phyloP scores from a whole-genome alignment of 768 basidiomycete genomes.

The Suillus americanus region DNA sequence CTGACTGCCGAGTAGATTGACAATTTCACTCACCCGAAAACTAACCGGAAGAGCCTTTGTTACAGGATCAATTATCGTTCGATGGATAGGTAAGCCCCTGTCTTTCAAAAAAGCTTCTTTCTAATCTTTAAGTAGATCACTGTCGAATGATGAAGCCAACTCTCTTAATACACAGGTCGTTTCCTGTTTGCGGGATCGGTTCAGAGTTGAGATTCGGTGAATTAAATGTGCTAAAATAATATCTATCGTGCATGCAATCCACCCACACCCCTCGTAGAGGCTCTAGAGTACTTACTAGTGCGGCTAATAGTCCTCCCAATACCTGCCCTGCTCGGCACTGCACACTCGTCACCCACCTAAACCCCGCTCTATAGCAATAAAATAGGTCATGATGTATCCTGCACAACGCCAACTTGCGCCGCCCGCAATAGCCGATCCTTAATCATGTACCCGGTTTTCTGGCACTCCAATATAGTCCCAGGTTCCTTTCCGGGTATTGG shows the following conservation, averaged over 20 bases:
- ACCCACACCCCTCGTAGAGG: conserved; percentile 22
- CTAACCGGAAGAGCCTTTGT: conserved; percentile 73
- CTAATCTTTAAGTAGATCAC: conserved; percentile 48
- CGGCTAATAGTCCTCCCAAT: conserved; percentile 15
- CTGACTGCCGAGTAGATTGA: conserved; percentile 67
- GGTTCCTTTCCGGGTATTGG: conserved; percentile 88
- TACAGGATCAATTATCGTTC: conserved; percentile 94
- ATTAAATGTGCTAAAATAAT: conserved; percentile 42
- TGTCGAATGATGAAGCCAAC: conserved; percentile 90
- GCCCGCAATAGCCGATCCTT: conserved; percentile 92
- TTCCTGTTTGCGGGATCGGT: conserved; percentile 52
- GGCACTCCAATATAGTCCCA: conserved; percentile 87
- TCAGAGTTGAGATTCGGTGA: conserved; percentile 87
- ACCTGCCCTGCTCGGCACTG: conserved; percentile 4
- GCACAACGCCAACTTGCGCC: conserved; percentile 95
- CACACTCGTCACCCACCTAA: neutral
- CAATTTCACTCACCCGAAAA: conserved; percentile 87
- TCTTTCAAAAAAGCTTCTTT: conserved; percentile 4
- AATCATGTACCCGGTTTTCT: conserved; percentile 90
- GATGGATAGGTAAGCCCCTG: conserved; percentile 77
- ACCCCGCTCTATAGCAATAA: neutral
- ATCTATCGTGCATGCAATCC: conserved; percentile 29
- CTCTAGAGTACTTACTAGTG: conserved; percentile 26
- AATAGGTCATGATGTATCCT: conserved; percentile 48
- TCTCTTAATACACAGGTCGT: conserved; percentile 66